Evolutionary conservation across 163 green algal species (phyloP), one percentile per base, ranked within the genome.

Genomic region (Chlamydomonas reinhardtii): DNA sequence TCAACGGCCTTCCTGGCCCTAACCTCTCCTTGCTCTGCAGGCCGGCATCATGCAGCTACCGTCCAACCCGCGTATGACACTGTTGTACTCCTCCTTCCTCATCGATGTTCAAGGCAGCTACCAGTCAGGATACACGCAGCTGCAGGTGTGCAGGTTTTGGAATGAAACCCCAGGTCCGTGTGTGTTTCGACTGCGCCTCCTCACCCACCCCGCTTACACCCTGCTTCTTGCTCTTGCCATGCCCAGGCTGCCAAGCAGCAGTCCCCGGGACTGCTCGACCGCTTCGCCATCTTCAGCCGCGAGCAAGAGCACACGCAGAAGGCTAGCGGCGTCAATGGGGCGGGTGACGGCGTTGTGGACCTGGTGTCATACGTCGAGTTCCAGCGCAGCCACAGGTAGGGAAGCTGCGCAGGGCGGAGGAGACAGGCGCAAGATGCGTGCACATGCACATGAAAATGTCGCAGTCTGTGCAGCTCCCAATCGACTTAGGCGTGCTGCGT

Each of bases 31-130:
- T 17, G 48, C 48, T 19, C 6, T 17, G 14, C 48, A 56, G 48
- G 86, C 81, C 32, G 73, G 83, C 22, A 84, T 88, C 77, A 64
- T 77, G 65, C 83, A 88, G 65, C 76, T 89, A 35, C 76, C 76
- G 4, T 39, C 52, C 29, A 64, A 83, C 27, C 76, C 76, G 32
- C 27, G 82, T n/a, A 86, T 93, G 84, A 87, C 89, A 56, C 86
- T 93, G 66, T 75, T 91, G 4, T 91, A 89, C 84, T 81, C 70
- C 66, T 85, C 68, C 76, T 91, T 91, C 71, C 81, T 91, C 31
- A 91, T 91, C 29, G 85, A 93, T 52, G 77, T 91, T 31, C 84
- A 91, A 34, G 64, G 76, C 66, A 75, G 48, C 65, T 87, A 84
- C 78, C 86, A 90, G 73, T 73, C 48, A 0, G 86, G 86, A 17